Conservation (phyloP, 306 rosid genomes). For the Pyrus communis region DNA sequence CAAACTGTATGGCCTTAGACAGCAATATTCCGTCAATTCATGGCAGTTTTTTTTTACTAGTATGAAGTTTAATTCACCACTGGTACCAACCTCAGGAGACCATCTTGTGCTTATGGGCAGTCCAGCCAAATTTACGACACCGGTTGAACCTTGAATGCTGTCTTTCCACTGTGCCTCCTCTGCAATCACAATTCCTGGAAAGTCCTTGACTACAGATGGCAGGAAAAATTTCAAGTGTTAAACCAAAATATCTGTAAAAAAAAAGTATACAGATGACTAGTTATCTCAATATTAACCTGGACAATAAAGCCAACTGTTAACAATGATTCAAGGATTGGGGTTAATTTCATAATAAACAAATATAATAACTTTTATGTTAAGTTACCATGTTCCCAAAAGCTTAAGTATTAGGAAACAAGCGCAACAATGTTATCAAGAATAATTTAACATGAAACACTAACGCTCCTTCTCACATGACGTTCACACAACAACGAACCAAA, state of each 20-base stretch:
- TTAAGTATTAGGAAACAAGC: background rate
- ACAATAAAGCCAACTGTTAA: background rate
- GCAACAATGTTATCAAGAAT: background rate
- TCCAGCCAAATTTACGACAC: conserved; percentile 95
- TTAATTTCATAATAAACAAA: background rate
- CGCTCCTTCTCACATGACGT: background rate
- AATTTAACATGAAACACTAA: background rate
- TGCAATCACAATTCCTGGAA: conserved; percentile 76
- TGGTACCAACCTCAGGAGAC: conserved; percentile 71
- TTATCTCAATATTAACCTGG: background rate
- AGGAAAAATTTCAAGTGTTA: conserved; percentile 16
- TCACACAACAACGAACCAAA: background rate
- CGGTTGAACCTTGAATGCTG: conserved; percentile 68
- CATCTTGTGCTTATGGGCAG: conserved; percentile 92
- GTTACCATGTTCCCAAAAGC: background rate
- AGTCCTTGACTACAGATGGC: conserved; percentile 57
- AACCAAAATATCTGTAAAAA: background rate
- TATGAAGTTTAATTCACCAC: background rate
- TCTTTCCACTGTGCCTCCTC: conserved; percentile 83
- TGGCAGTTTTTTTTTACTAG: background rate
- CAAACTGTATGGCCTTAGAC: background rate
- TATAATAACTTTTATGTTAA: background rate
- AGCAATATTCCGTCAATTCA: background rate
- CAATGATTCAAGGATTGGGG: background rate
- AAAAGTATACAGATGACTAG: background rate